Base-by-base conservation (phyloP, 2,329 filamentous ascomycete species). In the Alternaria infectoria region DNA sequence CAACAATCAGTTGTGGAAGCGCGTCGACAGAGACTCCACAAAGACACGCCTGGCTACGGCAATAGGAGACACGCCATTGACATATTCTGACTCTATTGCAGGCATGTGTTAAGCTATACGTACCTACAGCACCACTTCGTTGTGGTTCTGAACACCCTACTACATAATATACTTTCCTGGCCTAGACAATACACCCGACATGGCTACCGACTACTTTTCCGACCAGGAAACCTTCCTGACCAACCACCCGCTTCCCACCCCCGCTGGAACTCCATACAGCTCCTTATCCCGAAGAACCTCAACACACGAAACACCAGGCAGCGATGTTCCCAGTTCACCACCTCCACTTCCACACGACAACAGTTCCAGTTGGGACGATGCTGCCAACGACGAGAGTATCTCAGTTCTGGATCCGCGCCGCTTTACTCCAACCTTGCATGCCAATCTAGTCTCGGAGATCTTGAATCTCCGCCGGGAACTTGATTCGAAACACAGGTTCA, bases 361-460 rank as follows among this genome's bases (percentile, higher is more conserved):
- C 86, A 87, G 13, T 83, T 69, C 66, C 25, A 63, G 66, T 30
- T 62, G 67, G 2, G 70, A 85, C 61, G 89, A 93, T 75, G 80
- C 67, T 7, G 61, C 67, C 46, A 71, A 88, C 23, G 89, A 95
- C 68, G 91, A 95, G 66, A 88, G 83, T 47, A 89, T 93, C 32
- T 88, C 88, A 3, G 89, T 93, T 21, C 84, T 97, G 28, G 96
- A 99, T 75, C 93, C 96, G 4, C 89, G 95, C 59, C 88, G 96
- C 40, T 97, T 99, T 76, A 99, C 96, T 0, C 96, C 96, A 2
- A 98, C 94, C 0, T 83, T 99, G 11, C 96, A 98, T 79, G 96
- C 96, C 9, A 97, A 93, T 54, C 84, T 99, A 7, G 95, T 99
- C 1, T 95, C 95, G 0, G 96, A 99, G 79, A 99, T 99, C 66